Evolutionary conservation across 352 stramenopile species (phyloP), one percentile per base, ranked within the genome.

Genomic region (Hyaloperonospora brassicae): DNA sequence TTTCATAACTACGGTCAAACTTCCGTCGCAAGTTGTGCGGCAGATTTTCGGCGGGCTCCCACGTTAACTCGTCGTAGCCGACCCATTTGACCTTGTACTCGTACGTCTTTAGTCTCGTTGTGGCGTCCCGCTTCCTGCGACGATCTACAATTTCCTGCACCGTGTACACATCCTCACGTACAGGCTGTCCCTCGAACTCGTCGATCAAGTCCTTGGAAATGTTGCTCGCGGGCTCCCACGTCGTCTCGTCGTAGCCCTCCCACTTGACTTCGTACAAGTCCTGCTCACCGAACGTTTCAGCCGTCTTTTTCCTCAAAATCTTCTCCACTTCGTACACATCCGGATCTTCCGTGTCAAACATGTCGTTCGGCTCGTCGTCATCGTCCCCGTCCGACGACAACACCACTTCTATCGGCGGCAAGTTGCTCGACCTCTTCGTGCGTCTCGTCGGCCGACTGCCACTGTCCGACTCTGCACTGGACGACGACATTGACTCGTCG

Each of bases 61-160:
- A 91, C 43, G 80, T 91, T 52, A 73, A 57, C 6, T 91, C 78
- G 7, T 88, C 77, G 66, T 91, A 91, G 53, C 81, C 79, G 39
- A 91, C 72, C 81, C 81, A 91, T 61, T 89, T 89, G 62, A 91
- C 79, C n/a, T 84, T 70, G 66, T 89, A 91, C 63, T 87, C 72
- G 54, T 85, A 73, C 24, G 65, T 84, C 64, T 86, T 87, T 51
- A 91, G 72, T 40, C 62, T 70, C 39, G 76, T 91, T 22, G 69
- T 44, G 38, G 72, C 68, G 66, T 91, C 79, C 45, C 76, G 77
- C 54, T 82, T 76, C 23, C 65, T 73, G 52, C 72, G 84, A 39
- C 78, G 74, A 55, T 91, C 78, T 17, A 76, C 38, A 40, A 91
- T 87, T 27, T 88, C 70, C 49, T 88, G 64, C 44, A 90, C 78